These are phyloP conservation scores for Basipetospora chlamydospora DNA, from an alignment of 2,329 filamentous ascomycete genomes.

Conservation along the genomic window DNA sequence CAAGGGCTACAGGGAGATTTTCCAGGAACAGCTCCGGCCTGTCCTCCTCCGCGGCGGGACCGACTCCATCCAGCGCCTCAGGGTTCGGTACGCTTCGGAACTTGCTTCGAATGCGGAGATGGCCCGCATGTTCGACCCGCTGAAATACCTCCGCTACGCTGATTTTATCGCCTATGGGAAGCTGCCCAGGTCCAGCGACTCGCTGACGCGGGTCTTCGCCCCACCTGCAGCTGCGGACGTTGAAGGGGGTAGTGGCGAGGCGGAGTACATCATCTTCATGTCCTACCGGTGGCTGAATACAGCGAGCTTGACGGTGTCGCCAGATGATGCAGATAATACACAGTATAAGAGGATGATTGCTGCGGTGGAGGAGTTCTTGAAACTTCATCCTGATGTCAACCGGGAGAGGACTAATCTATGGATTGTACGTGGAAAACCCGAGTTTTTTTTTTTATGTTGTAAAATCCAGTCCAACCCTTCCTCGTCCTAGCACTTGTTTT, in stretches of 20 bases:
- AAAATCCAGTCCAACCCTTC: too few species aligned
- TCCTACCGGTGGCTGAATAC: conserved; percentile 20
- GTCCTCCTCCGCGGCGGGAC: conserved; percentile 13
- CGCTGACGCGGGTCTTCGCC: conserved; percentile 8
- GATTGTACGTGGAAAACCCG: too few species aligned
- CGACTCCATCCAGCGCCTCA: conserved; percentile 10
- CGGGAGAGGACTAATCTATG: too few species aligned
- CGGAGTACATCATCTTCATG: conserved; percentile 20
- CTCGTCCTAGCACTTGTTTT: too few species aligned
- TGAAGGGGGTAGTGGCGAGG: background rate
- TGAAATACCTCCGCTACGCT: conserved; percentile 15
- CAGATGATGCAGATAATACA: conserved; percentile 17
- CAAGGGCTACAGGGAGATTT: conserved; percentile 20
- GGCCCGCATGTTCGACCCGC: conserved; percentile 12
- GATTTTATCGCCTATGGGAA: conserved; percentile 13
- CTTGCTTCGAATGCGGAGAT: conserved; percentile 12
- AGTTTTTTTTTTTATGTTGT: too few species aligned
- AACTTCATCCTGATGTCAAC: conserved; percentile 12
- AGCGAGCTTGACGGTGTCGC: conserved; percentile 7
- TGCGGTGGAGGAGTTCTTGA: conserved; percentile 15
- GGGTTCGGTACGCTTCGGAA: conserved; percentile 12
- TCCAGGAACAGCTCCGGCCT: conserved; percentile 21
- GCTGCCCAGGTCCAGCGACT: conserved; percentile 14
- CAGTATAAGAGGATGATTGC: conserved; percentile 18
- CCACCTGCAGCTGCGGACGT: too few species aligned